These are phyloP conservation scores for Volvariella volvacea DNA, from an alignment of 1,284 basidiomycete genomes.

Conservation along the genomic window DNA sequence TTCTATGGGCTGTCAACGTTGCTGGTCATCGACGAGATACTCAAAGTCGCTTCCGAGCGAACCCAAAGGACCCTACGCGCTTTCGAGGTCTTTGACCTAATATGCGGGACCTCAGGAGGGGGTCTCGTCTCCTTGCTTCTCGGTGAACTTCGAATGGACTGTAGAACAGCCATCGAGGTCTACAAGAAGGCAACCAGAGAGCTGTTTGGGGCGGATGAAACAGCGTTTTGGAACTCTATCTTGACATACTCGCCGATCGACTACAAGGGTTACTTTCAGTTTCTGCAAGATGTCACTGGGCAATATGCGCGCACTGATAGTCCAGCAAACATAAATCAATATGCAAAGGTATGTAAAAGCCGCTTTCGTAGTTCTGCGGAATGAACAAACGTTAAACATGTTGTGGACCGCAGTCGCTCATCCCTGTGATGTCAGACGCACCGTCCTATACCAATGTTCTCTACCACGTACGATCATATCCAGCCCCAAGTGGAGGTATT, in stretches of 20 bases:
- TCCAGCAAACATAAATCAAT: slow-evolving; percentile 2
- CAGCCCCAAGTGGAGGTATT: slow-evolving; percentile 2
- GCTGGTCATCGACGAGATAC: slow-evolving; percentile 16
- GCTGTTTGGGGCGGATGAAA: slow-evolving; percentile 11
- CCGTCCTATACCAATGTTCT: slow-evolving; percentile 16
- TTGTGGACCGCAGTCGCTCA: slow-evolving; percentile 13
- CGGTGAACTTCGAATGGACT: slow-evolving; percentile 22
- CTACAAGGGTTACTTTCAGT: background rate
- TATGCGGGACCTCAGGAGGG: slow-evolving; percentile 23
- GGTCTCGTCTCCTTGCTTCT: slow-evolving; percentile 25
- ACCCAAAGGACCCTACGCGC: slow-evolving; percentile 13
- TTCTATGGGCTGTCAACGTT: slow-evolving; percentile 18
- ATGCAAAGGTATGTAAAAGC: background rate
- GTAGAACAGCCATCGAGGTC: slow-evolving; percentile 19
- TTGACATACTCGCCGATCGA: background rate
- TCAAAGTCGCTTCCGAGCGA: slow-evolving; percentile 11
- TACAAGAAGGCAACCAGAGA: slow-evolving; percentile 14
- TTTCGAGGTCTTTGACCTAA: slow-evolving; percentile 23
- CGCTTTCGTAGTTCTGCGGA: too few relatives aligned
- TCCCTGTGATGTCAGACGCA: slow-evolving; percentile 15
- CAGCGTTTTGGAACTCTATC: slow-evolving; percentile 7
- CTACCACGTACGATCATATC: slow-evolving; percentile 15
- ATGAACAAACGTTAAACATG: slow-evolving; percentile 5
- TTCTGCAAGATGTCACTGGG: background rate
- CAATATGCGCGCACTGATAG: background rate